Evolutionary conservation across 768 basidiomycete genomes (phyloP).

Genomic region (Leccinellum albellum): DNA sequence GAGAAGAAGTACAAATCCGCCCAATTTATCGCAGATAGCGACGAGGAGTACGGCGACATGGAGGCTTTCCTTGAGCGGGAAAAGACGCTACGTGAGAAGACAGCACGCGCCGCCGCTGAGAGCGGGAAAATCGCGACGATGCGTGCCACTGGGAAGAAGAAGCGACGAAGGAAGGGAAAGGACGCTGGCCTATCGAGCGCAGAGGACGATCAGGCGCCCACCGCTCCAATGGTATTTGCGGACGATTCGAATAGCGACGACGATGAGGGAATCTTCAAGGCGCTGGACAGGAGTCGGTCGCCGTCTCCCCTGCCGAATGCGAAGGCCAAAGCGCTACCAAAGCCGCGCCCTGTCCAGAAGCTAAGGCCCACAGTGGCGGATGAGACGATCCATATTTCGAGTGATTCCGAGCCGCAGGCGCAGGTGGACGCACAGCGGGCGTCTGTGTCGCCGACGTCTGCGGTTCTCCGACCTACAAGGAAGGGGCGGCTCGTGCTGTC

Average conservation of each 20-base stretch:
- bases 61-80: constrained; percentile 81
- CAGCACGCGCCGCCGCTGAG: constrained; percentile 42
- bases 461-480: constrained; percentile 15
- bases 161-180: constrained; percentile 47
- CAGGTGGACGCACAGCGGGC: background rate
- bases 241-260: constrained; percentile 17
- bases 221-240: constrained; percentile 10
- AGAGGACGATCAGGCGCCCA: constrained; percentile 23
- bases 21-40: constrained; percentile 89
- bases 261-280: constrained; percentile 24
- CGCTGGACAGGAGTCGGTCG: constrained; percentile 24
- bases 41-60: constrained; percentile 77
- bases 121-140: constrained; percentile 41
- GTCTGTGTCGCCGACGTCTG: background rate
- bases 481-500: constrained; percentile 35
- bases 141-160: constrained; percentile 49
- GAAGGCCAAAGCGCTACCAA: constrained; percentile 26
- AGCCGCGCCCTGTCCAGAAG: constrained; percentile 42
- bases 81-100: constrained; percentile 53
- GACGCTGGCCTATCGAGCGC: constrained; percentile 44
- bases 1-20: constrained; percentile 80
- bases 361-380: constrained; percentile 6
- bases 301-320: constrained; percentile 14
- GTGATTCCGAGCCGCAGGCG: constrained; percentile 16
- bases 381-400: constrained; percentile 20